Evolutionary conservation across 805 yeast genomes (phyloP).

Genomic region (Ogataea pini): DNA sequence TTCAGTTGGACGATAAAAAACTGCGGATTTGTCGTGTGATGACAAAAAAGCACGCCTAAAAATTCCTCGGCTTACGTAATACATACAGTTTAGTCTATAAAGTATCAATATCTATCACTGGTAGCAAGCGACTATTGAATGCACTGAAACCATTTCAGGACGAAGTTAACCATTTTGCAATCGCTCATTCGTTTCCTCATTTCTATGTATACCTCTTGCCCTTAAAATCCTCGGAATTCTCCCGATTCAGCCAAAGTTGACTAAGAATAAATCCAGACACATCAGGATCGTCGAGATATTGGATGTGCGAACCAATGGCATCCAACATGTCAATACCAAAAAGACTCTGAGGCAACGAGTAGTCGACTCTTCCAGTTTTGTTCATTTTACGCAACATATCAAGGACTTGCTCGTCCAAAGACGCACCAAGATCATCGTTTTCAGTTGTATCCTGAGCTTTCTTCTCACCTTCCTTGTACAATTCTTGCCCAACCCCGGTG

Average conservation of each 20-base stretch:
- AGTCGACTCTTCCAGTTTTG: constrained; percentile 78
- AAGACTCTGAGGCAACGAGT: constrained; percentile 72
- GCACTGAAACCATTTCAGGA: no score
- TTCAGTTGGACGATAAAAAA: background rate
- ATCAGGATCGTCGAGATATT: constrained; percentile 84
- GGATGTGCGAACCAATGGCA: constrained; percentile 84
- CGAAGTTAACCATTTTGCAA: no score
- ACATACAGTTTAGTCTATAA: background rate
- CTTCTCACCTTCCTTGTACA: background rate
- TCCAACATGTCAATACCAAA: constrained; percentile 78
- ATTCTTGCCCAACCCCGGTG: constrained; percentile 17
- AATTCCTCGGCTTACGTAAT: constrained; percentile 1
- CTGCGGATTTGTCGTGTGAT: no score
- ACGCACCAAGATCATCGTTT: constrained; percentile 3
- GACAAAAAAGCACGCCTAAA: background rate
- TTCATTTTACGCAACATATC: constrained; percentile 51
- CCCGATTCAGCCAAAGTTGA: constrained; percentile 44
- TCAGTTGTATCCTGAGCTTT: constrained; percentile 1
- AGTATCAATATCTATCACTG: no score
- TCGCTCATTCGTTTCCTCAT: no score
- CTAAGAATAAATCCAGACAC: constrained; percentile 75
- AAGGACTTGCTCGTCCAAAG: constrained; percentile 34
- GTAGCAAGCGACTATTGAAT: no score
- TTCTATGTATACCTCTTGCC: background rate
- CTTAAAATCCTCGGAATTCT: background rate